These are phyloP conservation scores for Senna siamea DNA, from an alignment of 306 rosid species.

Conservation along the genomic window DNA sequence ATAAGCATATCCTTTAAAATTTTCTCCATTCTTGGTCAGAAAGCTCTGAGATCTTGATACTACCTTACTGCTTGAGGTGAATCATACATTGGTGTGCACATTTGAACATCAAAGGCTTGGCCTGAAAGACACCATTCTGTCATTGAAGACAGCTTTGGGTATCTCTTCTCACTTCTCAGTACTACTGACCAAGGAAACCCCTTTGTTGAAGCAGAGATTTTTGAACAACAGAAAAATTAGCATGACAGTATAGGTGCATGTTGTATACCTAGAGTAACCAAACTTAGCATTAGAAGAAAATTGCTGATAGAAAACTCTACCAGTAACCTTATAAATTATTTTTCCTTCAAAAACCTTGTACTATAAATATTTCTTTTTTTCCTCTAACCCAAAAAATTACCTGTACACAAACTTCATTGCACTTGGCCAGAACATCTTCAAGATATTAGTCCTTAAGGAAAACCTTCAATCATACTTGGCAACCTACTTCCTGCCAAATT, in stretches of 20 bases:
- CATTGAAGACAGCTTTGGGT: background rate
- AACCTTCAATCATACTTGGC: background rate
- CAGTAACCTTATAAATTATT: background rate
- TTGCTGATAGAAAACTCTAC: background rate
- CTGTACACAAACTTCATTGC: background rate
- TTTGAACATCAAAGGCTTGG: background rate
- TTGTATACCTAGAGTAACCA: background rate
- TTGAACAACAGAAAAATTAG: background rate
- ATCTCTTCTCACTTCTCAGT: background rate
- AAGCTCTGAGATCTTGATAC: no score
- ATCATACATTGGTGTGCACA: no score
- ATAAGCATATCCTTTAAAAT: no score
- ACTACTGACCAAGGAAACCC: background rate
- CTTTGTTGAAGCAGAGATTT: background rate
- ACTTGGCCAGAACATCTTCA: background rate
- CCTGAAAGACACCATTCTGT: background rate
- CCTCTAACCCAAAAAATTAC: background rate
- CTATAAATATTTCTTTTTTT: background rate
- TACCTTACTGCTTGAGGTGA: no score
- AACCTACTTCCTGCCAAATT: background rate
- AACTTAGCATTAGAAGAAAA: background rate
- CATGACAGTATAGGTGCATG: background rate
- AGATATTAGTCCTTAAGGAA: background rate
- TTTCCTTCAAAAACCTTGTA: background rate
- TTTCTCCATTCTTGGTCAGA: no score